A percentile compares a stretch with the other conserved stretches of the same genome.
phyloP scores from a whole-genome alignment of 495 filamentous ascomycete genomes.

The Thermothielavioides terrestris region DNA sequence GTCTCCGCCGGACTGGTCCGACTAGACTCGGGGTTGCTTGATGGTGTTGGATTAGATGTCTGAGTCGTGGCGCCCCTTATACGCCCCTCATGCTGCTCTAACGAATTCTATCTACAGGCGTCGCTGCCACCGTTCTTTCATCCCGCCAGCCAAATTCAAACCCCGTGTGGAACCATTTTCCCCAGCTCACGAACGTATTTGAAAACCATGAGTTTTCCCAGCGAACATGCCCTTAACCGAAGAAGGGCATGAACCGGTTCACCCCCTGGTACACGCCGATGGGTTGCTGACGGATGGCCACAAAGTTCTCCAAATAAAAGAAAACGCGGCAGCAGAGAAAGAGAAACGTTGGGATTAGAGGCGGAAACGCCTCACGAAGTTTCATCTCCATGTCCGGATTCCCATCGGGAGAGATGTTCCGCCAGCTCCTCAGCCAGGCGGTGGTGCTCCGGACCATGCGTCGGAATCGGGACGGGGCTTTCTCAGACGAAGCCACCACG shows the following conservation, averaged over 20 bases:
- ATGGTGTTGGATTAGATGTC: too few relatives aligned
- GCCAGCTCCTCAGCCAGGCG: not conserved
- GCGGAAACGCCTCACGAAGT: not conserved
- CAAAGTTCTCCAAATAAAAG: conserved; percentile 5
- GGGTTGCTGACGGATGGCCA: not conserved
- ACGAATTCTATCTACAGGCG: too few relatives aligned
- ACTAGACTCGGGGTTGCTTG: too few relatives aligned
- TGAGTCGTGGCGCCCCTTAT: too few relatives aligned
- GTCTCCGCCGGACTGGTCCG: not conserved
- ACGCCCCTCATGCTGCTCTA: too few relatives aligned
- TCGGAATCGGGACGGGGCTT: not conserved
- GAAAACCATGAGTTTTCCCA: not conserved
- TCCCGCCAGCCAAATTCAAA: too few relatives aligned
- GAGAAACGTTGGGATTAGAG: not conserved
- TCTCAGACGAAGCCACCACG: not conserved
- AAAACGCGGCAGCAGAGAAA: not conserved
- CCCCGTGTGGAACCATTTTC: too few relatives aligned
- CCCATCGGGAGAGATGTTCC: conserved; percentile 1
- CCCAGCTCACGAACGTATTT: too few relatives aligned
- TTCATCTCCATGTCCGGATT: conserved; percentile 4
- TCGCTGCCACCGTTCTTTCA: too few relatives aligned
- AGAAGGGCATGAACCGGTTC: conserved; percentile 6
- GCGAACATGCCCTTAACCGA: not conserved
- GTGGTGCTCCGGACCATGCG: not conserved
- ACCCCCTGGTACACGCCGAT: not conserved